phyloP scores from a whole-genome alignment of 495 filamentous ascomycete species.

The Aspergillus asperescens region DNA sequence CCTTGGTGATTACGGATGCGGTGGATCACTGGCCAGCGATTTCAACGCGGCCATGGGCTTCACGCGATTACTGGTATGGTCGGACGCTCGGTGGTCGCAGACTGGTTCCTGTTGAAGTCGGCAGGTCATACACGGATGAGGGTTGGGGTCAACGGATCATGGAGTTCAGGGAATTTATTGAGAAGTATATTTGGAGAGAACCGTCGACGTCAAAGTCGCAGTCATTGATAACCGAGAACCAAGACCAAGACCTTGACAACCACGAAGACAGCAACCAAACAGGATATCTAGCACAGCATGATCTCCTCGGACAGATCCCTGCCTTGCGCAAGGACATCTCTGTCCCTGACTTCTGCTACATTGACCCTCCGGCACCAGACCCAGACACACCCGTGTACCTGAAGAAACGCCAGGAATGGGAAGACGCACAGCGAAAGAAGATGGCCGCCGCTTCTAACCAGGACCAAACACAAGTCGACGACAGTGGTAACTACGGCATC shows the following conservation, averaged over 20 bases:
- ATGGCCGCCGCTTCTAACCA: slow-evolving; percentile 18
- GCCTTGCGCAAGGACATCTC: slow-evolving; percentile 67
- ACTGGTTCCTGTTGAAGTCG: slow-evolving; percentile 85
- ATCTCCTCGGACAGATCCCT: slow-evolving; percentile 79
- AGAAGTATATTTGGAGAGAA: slow-evolving; percentile 47
- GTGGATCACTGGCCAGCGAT: slow-evolving; percentile 74
- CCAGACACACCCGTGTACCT: slow-evolving; percentile 46
- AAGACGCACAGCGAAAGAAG: slow-evolving; percentile 23
- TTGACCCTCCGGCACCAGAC: slow-evolving; percentile 45
- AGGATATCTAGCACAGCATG: slow-evolving; percentile 91
- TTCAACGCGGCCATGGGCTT: slow-evolving; percentile 62
- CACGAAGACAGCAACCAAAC: slow-evolving; percentile 21
- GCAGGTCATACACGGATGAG: slow-evolving; percentile 78
- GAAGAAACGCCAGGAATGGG: slow-evolving; percentile 32
- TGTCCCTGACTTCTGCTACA: slow-evolving; percentile 83
- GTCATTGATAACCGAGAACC: not conserved
- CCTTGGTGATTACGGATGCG: slow-evolving; percentile 64
- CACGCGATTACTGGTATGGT: slow-evolving; percentile 65
- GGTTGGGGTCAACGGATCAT: slow-evolving; percentile 85
- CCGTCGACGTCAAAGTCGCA: not conserved
- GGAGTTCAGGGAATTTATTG: slow-evolving; percentile 66
- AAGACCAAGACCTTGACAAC: not conserved
- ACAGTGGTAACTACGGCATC: not conserved
- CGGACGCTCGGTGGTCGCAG: slow-evolving; percentile 72
- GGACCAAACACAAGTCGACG: slow-evolving; percentile 29